Percentiles rank a stretch among this genome's conserved stretches.
These are phyloP conservation scores for Solanum stenotomum DNA, from an alignment of 257 asterid genomes.

Conservation along the genomic window DNA sequence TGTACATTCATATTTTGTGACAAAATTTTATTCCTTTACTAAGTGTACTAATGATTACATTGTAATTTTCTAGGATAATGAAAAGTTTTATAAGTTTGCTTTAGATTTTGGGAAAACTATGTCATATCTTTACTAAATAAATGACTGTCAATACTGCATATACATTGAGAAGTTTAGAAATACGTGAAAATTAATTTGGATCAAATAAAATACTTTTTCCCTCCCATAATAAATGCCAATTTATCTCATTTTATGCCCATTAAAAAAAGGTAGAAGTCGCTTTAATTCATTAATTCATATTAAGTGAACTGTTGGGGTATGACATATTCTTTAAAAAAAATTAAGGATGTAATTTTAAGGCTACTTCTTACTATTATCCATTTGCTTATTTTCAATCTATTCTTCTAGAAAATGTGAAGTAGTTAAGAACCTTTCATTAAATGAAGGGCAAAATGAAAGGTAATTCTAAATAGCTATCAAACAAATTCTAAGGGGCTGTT, in stretches of 20 bases:
- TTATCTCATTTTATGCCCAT: background rate
- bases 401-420: background rate
- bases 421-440: background rate
- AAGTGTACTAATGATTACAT: background rate
- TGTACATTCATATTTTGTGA: background rate
- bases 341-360: background rate
- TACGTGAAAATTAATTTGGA: background rate
- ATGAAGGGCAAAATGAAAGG: no score
- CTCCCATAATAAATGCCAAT: background rate
- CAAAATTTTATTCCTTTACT: background rate
- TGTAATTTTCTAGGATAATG: no score
- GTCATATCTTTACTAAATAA: background rate
- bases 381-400: background rate
- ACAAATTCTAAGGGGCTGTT: background rate
- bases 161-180: background rate
- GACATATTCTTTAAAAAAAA: background rate
- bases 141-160: background rate
- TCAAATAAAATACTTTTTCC: no score
- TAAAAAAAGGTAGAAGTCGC: no score
- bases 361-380: background rate
- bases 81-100: background rate
- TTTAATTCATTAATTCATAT: no score
- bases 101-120: background rate
- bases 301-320: background rate
- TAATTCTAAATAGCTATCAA: background rate